These are phyloP conservation scores for Drechslera avenae DNA, from an alignment of 2,329 filamentous ascomycete species.

Conservation along the genomic window DNA sequence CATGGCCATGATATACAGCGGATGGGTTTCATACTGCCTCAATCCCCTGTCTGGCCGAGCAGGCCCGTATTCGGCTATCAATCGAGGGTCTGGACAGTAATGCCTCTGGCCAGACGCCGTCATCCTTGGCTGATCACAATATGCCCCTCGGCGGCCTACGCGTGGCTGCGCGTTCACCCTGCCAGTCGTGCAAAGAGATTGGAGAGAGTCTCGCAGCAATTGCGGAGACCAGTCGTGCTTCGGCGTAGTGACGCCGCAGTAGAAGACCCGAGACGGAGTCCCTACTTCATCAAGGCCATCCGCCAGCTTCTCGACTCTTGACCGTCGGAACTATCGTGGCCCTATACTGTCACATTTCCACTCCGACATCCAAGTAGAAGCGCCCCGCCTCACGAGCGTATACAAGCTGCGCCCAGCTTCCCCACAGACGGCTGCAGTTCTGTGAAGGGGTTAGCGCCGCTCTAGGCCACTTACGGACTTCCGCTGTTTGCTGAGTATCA, in stretches of 20 bases:
- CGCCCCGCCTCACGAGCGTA: constrained; percentile 6
- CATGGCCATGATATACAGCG: no score
- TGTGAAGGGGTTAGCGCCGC: constrained; percentile 17
- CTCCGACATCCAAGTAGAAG: constrained; percentile 4
- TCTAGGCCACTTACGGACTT: constrained; percentile 14
- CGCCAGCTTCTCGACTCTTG: neutral
- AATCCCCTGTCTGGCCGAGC: no score
- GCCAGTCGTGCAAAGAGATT: neutral
- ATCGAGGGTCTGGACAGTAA: neutral
- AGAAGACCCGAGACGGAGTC: neutral
- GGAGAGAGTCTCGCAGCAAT: no score
- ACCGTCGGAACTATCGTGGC: neutral
- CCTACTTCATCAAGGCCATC: constrained; percentile 1
- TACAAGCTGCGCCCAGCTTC: neutral
- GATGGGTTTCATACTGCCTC: no score
- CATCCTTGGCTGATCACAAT: neutral
- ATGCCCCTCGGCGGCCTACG: neutral
- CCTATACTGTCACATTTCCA: neutral
- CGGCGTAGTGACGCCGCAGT: no score
- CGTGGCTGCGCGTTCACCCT: constrained; percentile 4
- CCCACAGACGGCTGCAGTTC: constrained; percentile 15
- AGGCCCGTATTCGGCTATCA: no score
- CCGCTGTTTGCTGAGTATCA: constrained; percentile 7
- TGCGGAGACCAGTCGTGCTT: no score
- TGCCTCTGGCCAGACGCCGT: constrained; percentile 1